These are phyloP conservation scores for Pharnaceum exiguum DNA, from an alignment of 148 eudicot species.

Conservation along the genomic window DNA sequence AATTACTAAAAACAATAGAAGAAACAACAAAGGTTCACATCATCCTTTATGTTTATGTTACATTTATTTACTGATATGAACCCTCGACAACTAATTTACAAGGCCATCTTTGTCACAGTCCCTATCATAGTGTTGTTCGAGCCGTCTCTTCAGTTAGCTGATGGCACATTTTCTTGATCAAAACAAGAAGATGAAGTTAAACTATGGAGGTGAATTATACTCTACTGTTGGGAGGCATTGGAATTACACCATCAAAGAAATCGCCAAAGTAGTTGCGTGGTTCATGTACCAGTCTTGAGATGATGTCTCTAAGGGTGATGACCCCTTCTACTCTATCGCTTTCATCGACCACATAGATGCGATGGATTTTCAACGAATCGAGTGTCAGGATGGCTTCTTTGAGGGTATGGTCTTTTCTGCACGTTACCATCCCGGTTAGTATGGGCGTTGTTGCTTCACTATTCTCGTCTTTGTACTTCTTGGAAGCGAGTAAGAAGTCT, in stretches of 20 bases:
- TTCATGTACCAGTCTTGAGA: slow-evolving; percentile 91
- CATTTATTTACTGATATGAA: slow-evolving; percentile 8
- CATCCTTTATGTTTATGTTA: slow-evolving; percentile 14
- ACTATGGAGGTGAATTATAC: slow-evolving; percentile 31
- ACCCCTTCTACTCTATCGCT: slow-evolving; percentile 65
- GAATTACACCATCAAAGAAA: slow-evolving; percentile 85
- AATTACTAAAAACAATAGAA: background rate
- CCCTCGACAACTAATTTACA: slow-evolving; percentile 16
- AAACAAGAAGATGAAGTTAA: background rate
- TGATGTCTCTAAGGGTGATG: slow-evolving; percentile 88
- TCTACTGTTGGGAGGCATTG: slow-evolving; percentile 62
- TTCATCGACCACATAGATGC: slow-evolving; percentile 78
- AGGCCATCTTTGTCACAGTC: background rate
- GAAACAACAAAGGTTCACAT: slow-evolving; percentile 10
- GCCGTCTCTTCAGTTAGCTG: slow-evolving; percentile 6
- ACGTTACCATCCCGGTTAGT: slow-evolving; percentile 59
- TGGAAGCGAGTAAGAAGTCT: slow-evolving; percentile 75
- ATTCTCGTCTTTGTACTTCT: slow-evolving; percentile 56
- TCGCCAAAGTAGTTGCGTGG: slow-evolving; percentile 92
- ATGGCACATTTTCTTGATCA: slow-evolving; percentile 3
- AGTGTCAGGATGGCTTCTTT: slow-evolving; percentile 73
- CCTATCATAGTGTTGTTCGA: background rate
- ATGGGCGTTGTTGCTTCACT: slow-evolving; percentile 33
- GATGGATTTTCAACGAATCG: slow-evolving; percentile 65
- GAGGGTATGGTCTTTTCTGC: slow-evolving; percentile 52